Evolutionary conservation across 148 eudicot genomes (phyloP), one percentile per base, ranked within the genome.

Genomic region (Rhododendron henanense): DNA sequence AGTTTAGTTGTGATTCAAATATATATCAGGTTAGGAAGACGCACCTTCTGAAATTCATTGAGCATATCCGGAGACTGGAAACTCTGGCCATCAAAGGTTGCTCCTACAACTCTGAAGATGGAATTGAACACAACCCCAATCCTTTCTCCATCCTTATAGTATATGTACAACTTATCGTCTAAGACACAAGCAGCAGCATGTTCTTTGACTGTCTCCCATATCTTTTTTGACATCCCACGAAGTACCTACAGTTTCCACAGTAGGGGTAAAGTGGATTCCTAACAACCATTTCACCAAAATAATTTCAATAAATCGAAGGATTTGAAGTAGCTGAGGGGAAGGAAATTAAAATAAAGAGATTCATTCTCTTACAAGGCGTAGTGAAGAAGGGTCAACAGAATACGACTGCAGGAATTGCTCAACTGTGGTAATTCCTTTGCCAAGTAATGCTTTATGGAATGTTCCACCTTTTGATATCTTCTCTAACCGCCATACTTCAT

Each of bases 401-500:
- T 90, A 92, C 31, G 59, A 57, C 81, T 78, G 91, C 77, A 93
- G 85, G 86, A 96, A 93, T 47, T 94, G 94, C 87, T 88, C 82
- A 25, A 96, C 98, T 0, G 92, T 91, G 51, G 23, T 51, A 85
- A 96, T 90, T 69, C 93, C 92, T 8, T 76, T 69, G 9, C 78
- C 78, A 85, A 87, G 87, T 85, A 95, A 88, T 83, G 88, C 90
- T 77, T 84, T 89, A 76, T 89, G 90, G 23, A 90, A 90, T 28
- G 91, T 90, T 37, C 99, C 99, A 80, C 87, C 91, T 90, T 92
- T 94, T 33, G 93, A 90, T 71, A 96, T 95, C 88, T 83, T 92
- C 69, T 87, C 91, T 86, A 96, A 84, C 16, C 98, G 94, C 99
- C 99, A 96, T 50, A 95, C 89, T n/a, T 94, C 96, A 84, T 96